Evolutionary conservation across 495 filamentous ascomycete species (phyloP).

Genomic region (Talaromyces borbonicus): DNA sequence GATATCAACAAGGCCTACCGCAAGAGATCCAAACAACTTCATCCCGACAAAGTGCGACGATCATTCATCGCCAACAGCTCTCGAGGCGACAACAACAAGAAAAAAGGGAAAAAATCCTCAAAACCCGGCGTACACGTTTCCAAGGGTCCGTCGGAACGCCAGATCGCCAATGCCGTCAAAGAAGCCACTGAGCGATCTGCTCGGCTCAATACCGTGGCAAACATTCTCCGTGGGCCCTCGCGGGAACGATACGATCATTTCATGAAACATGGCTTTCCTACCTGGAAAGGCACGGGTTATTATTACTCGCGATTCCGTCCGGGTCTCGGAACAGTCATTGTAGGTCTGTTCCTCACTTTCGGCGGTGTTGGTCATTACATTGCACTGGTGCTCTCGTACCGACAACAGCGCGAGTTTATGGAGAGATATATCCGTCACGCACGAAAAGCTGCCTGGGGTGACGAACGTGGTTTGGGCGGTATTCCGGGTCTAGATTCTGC

Average conservation of each 20-base stretch:
- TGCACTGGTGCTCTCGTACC: constrained; percentile 73
- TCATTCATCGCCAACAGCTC: constrained; percentile 63
- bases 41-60: constrained; percentile 93
- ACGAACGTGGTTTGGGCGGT: constrained; percentile 54
- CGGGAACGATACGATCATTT: constrained; percentile 95
- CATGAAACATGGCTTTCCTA: constrained; percentile 84
- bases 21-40: constrained; percentile 68
- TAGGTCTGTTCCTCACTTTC: constrained; percentile 73
- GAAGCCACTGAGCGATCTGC: constrained; percentile 69
- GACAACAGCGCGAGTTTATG: constrained; percentile 82
- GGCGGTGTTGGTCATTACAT: constrained; percentile 82
- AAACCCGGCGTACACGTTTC: constrained; percentile 56
- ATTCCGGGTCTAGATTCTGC: constrained; percentile 55
- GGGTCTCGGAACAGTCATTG: constrained; percentile 72
- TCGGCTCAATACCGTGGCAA: constrained; percentile 70
- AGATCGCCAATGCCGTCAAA: constrained; percentile 68
- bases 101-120: constrained; percentile 42
- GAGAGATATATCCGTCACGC: constrained; percentile 86
- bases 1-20: constrained; percentile 91
- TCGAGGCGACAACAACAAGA: constrained; percentile 45
- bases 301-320: constrained; percentile 93
- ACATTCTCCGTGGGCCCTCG: constrained; percentile 68
- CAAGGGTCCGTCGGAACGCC: constrained; percentile 58
- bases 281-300: constrained; percentile 95
- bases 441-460: constrained; percentile 78